Evolutionary conservation across 2,329 filamentous ascomycete genomes (phyloP).

Genomic region (Alternaria incomplexa): DNA sequence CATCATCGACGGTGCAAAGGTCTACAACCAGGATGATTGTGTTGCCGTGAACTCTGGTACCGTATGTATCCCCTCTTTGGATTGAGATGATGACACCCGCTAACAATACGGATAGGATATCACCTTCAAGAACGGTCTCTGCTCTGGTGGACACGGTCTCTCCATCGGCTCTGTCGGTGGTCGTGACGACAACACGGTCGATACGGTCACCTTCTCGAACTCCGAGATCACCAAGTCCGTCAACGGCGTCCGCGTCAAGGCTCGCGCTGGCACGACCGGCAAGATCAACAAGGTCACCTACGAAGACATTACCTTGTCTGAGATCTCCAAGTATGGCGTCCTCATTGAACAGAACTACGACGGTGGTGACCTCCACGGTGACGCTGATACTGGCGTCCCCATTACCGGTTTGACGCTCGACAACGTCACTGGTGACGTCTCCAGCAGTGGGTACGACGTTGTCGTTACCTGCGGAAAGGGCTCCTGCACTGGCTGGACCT

Average conservation of each 20-base stretch:
- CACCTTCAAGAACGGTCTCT: slow-evolving; percentile 51
- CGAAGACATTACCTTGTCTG: slow-evolving; percentile 52
- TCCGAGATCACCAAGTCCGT: slow-evolving; percentile 58
- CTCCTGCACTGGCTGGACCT: slow-evolving; percentile 61
- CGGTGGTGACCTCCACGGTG: slow-evolving; percentile 52
- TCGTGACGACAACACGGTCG: slow-evolving; percentile 60
- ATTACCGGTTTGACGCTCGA: slow-evolving; percentile 52
- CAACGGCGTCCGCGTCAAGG: slow-evolving; percentile 66
- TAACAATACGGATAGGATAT: slow-evolving; percentile 26
- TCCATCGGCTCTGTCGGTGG: slow-evolving; percentile 65
- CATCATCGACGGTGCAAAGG: slow-evolving; percentile 57
- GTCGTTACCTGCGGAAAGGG: slow-evolving; percentile 59
- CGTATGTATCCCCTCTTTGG: slow-evolving; percentile 8
- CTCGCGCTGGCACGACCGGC: slow-evolving; percentile 58
- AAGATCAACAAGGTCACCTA: slow-evolving; percentile 57
- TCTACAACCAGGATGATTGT: slow-evolving; percentile 66
- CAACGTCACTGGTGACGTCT: slow-evolving; percentile 45
- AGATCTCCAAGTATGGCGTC: slow-evolving; percentile 53
- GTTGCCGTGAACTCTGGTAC: slow-evolving; percentile 64
- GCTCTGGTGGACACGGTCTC: slow-evolving; percentile 62
- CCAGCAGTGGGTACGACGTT: slow-evolving; percentile 55
- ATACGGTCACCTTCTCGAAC: slow-evolving; percentile 59
- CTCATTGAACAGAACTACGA: slow-evolving; percentile 61
- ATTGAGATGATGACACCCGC: slow-evolving; percentile 4
- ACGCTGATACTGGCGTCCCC: slow-evolving; percentile 55